Base-by-base conservation (phyloP, 352 stramenopile species). In the Phytophthora melonis region DNA sequence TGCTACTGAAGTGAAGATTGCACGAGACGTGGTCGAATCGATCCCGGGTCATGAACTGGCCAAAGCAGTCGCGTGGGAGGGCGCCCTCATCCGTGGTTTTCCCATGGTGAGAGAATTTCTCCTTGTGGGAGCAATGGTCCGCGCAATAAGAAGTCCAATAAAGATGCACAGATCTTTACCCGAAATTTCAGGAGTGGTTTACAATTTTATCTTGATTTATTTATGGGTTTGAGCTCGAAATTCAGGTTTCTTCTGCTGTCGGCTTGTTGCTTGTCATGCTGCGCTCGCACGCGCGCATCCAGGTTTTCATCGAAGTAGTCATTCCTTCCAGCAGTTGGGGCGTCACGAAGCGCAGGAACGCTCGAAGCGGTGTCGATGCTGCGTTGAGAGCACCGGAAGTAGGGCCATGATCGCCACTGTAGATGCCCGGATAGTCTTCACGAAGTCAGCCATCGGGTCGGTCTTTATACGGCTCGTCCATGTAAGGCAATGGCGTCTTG, bases 261-360 rank as follows among this genome's bases (percentile, higher is more conserved):
- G 34, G 47, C 56, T 5, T 47, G 10, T 25, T 60, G 65, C 8
- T 61, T 58, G 5, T n/a, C 56, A 27, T 58, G 21, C 30, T 72
- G 65, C 1, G 27, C 50, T 32, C 27, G 25, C 25, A 66, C 65
- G 4, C 57, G 45, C 13, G 39, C 49, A 6, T 66, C 34, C 6
- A 66, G 10, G 10, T 72, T 72, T n/a, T 56, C 30, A 7, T 34
- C 8, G 25, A 66, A 72, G 25, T 72, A 72, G 3, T 43, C 57
- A 27, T 62, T 58, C 18, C 16, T 72, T 58, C 27, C 63, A n/a
- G 25, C 2, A 70, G n/a, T 5, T 19, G 36, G 10, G 57, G 65
- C 2, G 56, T 10, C 16, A 45, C 32, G 43, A 66, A 57, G 1
- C 21, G 52, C 2, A 56, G 45, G 14, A 66, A 59, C 3, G 65